Conservation (phyloP, 192 early-diverging fungal species). For the Coemansia sp. region DNA sequence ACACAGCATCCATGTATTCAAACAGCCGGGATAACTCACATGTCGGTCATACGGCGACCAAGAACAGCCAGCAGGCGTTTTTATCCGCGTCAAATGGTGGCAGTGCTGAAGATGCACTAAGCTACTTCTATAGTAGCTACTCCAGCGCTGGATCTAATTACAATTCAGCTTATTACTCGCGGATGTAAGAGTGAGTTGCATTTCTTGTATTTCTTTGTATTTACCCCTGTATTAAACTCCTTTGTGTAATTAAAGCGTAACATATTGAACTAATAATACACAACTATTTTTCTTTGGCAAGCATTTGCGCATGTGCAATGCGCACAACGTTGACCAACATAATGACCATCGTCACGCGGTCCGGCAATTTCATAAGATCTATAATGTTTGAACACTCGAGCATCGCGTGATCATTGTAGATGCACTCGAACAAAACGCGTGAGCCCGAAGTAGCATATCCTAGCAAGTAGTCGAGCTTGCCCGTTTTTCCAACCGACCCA, state of each 20-base stretch:
- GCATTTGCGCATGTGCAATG: constrained; percentile 12
- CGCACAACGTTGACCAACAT: constrained; percentile 42
- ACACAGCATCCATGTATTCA: background rate
- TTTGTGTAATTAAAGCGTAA: background rate
- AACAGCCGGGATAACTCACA: background rate
- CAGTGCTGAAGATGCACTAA: constrained; percentile 1
- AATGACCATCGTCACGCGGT: constrained; percentile 37
- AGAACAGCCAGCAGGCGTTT: background rate
- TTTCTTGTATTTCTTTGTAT: background rate
- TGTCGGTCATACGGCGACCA: background rate
- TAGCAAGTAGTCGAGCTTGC: constrained; percentile 38
- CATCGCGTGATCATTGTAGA: constrained; percentile 34
- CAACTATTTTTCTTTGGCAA: background rate
- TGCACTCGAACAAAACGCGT: constrained; percentile 44
- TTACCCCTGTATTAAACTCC: background rate
- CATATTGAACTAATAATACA: background rate
- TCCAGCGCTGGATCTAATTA: background rate
- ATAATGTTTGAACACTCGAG: constrained; percentile 39
- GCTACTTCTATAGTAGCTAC: constrained; percentile 5
- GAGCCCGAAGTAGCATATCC: constrained; percentile 51
- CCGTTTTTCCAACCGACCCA: constrained; percentile 29
- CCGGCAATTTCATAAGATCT: constrained; percentile 24
- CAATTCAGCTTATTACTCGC: background rate
- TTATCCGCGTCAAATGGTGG: constrained; percentile 1
- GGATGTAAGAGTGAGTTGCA: background rate